Evolutionary conservation across 352 stramenopile genomes (phyloP).

Genomic region (Pythium phragmiticola): DNA sequence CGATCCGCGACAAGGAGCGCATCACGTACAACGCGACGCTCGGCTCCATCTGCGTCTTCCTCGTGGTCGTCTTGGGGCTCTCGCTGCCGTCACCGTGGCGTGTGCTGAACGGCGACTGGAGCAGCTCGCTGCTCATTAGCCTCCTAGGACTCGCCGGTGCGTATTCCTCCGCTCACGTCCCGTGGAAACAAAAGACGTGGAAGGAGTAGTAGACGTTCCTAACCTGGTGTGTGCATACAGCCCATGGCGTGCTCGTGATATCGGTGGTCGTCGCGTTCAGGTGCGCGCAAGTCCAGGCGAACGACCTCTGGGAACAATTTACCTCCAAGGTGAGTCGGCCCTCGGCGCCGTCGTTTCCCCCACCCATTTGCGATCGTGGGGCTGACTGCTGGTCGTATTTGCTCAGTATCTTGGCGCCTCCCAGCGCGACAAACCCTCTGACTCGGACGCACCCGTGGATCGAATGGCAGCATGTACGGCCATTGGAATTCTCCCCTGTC

Average conservation of each 20-base stretch:
- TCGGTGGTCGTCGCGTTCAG: constrained; percentile 56
- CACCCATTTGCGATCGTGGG: no score
- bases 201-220: neutral
- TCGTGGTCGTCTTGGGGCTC: constrained; percentile 43
- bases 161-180: neutral
- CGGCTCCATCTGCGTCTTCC: constrained; percentile 41
- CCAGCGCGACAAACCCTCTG: neutral
- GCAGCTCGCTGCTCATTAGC: constrained; percentile 39
- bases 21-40: constrained; percentile 63
- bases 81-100: constrained; percentile 63
- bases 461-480: constrained; percentile 11
- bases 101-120: constrained; percentile 78
- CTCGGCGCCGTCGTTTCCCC: neutral
- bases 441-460: constrained; percentile 14
- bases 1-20: constrained; percentile 62
- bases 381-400: neutral
- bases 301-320: constrained; percentile 63
- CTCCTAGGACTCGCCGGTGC: constrained; percentile 53
- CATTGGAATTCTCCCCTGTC: no score
- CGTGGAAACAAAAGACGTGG: no score
- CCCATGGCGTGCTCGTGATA: constrained; percentile 49
- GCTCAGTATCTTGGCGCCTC: constrained; percentile 17
- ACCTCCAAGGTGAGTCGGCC: constrained; percentile 37
- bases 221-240: constrained; percentile 23
- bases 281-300: constrained; percentile 63